A percentile compares a stretch with the other conserved stretches of the same genome.
phyloP scores from a whole-genome alignment of 108 stramenopile species.

The Conticribra guillardii region DNA sequence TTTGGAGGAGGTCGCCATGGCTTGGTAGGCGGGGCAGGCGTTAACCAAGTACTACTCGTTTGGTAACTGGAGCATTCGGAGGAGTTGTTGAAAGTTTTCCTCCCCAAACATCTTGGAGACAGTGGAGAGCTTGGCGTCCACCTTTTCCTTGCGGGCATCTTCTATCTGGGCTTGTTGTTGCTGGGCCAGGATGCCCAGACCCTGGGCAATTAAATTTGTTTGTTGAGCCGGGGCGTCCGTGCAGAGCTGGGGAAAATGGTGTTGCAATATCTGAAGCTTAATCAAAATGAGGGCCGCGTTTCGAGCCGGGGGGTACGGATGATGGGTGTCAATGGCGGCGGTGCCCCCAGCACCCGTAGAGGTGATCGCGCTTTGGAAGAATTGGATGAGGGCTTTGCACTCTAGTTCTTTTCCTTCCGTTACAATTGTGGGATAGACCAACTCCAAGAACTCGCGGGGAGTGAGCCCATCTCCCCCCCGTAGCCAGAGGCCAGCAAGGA shows the following conservation, averaged over 20 bases:
- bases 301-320: constrained; percentile 4
- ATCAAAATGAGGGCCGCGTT: not conserved
- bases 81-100: constrained; percentile 1
- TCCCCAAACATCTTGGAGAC: constrained; percentile 15
- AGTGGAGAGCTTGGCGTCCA: constrained; percentile 1
- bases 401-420: constrained; percentile 7
- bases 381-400: constrained; percentile 8
- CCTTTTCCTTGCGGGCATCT: not conserved
- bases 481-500: constrained; percentile 13
- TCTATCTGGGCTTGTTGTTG: constrained; percentile 21
- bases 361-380: constrained; percentile 14
- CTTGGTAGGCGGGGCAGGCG: constrained; percentile 7
- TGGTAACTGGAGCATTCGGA: not conserved
- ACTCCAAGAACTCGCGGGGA: constrained; percentile 10
- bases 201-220: not conserved
- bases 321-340: not conserved
- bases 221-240: constrained; percentile 1
- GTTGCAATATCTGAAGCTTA: not conserved
- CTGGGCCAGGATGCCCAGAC: not conserved
- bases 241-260: not conserved
- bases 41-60: not conserved
- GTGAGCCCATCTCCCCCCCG: constrained; percentile 5
- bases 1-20: constrained; percentile 3
- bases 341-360: not conserved
- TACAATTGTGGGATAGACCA: constrained; percentile 9